Evolutionary conservation across 2,329 filamentous ascomycete genomes (phyloP).

Genomic region (Arthrobotrys sinensis): DNA sequence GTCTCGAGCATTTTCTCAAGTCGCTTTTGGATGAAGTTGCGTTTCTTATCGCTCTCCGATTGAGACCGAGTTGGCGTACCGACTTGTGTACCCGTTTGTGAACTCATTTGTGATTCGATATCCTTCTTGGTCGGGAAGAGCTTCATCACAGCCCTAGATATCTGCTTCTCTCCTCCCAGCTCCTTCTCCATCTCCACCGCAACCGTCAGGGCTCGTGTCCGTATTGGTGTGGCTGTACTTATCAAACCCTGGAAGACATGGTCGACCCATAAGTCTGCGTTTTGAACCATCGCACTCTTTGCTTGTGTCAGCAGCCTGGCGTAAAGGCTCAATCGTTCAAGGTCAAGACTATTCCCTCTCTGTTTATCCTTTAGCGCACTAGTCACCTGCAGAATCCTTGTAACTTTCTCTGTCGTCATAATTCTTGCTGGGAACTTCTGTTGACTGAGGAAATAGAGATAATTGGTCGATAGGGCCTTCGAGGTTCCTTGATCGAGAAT

Average conservation of each 20-base stretch:
- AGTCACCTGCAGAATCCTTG: conserved; percentile 79
- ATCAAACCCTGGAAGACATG: conserved; percentile 87
- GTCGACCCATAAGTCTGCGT: conserved; percentile 82
- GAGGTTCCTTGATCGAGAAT: conserved; percentile 79
- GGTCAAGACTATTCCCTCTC: conserved; percentile 84
- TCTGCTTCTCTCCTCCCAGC: conserved; percentile 78
- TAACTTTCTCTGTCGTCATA: conserved; percentile 80
- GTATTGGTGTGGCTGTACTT: conserved; percentile 82
- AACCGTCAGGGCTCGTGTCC: conserved; percentile 80
- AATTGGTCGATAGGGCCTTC: conserved; percentile 83
- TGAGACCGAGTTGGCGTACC: conserved; percentile 64
- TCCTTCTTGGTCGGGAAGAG: conserved; percentile 70
- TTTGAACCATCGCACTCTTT: conserved; percentile 78
- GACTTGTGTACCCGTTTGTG: not conserved
- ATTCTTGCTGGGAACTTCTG: conserved; percentile 83
- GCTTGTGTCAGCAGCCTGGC: conserved; percentile 81
- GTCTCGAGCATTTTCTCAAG: conserved; percentile 77
- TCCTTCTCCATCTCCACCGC: conserved; percentile 79
- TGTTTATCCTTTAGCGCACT: conserved; percentile 81
- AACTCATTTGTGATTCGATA: conserved; percentile 64
- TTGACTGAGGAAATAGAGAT: conserved; percentile 84
- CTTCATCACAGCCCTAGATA: conserved; percentile 76
- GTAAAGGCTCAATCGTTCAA: conserved; percentile 84
- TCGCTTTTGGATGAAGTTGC: conserved; percentile 67
- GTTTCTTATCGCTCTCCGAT: conserved; percentile 62